Evolutionary conservation across 768 basidiomycete species (phyloP), one percentile per base, ranked within the genome.

Genomic region (Naganishia onofrii): DNA sequence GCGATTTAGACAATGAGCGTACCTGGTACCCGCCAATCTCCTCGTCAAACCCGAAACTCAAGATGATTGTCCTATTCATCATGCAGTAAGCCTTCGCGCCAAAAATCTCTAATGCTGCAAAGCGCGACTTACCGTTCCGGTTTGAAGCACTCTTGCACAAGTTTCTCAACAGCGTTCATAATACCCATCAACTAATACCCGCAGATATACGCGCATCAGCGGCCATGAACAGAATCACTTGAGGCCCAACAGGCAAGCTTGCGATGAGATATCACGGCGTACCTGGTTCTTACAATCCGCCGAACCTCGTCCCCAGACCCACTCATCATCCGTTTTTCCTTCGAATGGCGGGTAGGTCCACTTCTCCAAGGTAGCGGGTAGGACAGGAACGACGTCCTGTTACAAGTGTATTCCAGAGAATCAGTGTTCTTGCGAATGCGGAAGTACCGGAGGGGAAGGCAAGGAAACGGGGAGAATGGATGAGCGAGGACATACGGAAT

Each of bases 211-310:
- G 21, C 23, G 31, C 19, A 31, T 19, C 29, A 56, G 21, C 29
- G 12, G 2, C 28, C 12, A 19, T 31, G 2, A 67, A 10, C 42
- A 10, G 9, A 15, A 7, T 2, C 42, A 7, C 42, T 42, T 15
- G 15, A 7, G 15, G 7, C 42, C 7, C 9, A 42, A 42, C 42
- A 42, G 42, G 42, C 8, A 10, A 44, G 57, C 21, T 68, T n/a
- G n/a, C 48, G 15, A 26, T 15, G 23, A 23, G 32, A 70, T 2
- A 70, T 17, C 21, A 66, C 15, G 28, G n/a, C 80, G 69, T 74
- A 88, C 89, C 89, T 81, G 74, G 86, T 86, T 86, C 82, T 93
- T 93, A 81, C 90, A 89, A 75, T 92, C 90, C 2, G 82, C 83
- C 57, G 85, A 84, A 42, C 91, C 91, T 10, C 91, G 84, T 8